Conservation (phyloP, 331 rosid species). For the Cydonia oblonga region DNA sequence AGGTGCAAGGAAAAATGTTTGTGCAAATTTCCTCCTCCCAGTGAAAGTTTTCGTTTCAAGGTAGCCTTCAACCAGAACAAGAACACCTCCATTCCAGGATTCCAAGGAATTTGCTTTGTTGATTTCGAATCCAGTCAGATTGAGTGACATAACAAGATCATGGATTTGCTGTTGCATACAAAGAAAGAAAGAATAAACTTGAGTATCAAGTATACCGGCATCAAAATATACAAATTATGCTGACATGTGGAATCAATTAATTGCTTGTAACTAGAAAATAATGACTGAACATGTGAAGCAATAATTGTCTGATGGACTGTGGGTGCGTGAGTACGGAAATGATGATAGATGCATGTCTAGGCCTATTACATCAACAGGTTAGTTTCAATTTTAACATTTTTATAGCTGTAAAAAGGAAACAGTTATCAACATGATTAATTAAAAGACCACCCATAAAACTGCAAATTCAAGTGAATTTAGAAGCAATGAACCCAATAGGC, state of each 20-base stretch:
- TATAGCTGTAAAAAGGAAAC: not conserved
- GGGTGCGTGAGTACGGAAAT: not conserved
- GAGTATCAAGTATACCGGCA: not conserved
- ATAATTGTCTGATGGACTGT: not conserved
- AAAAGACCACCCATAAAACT: not conserved
- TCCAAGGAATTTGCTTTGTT: constrained; percentile 74
- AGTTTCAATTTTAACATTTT: not conserved
- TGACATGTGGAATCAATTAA: not conserved
- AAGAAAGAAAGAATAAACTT: constrained; percentile 1
- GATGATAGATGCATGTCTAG: not conserved
- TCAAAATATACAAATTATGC: not conserved
- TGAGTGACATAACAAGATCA: constrained; percentile 71
- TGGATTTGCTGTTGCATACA: constrained; percentile 76
- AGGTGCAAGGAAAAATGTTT: constrained; percentile 94
- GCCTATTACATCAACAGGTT: not conserved
- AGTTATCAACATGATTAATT: not conserved
- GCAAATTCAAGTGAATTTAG: not conserved
- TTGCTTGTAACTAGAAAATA: not conserved
- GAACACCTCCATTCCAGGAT: constrained; percentile 90
- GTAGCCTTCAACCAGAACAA: constrained; percentile 91
- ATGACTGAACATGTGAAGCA: not conserved
- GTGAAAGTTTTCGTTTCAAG: constrained; percentile 60
- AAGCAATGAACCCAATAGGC: not conserved
- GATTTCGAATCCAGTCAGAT: constrained; percentile 73
- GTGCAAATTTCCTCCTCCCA: constrained; percentile 68